phyloP scores from a whole-genome alignment of 75 land plant genomes.

The Picea glauca region DNA sequence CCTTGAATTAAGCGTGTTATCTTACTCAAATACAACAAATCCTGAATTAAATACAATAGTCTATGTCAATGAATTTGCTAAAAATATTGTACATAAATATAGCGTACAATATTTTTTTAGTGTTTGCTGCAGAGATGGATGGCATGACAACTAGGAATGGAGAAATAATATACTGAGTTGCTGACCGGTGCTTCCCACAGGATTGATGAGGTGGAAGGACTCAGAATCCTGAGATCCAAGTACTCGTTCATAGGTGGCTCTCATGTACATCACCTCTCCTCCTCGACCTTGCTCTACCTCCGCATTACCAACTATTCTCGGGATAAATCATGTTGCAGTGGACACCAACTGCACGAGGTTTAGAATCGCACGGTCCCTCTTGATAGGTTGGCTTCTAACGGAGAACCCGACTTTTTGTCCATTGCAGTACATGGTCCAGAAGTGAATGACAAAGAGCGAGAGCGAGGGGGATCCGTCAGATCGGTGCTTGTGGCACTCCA shows the following conservation, averaged over 20 bases:
- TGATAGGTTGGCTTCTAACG: conserved; percentile 16
- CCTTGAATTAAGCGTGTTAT: no score
- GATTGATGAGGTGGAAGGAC: conserved; percentile 59
- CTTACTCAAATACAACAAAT: no score
- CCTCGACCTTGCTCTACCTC: conserved; percentile 5
- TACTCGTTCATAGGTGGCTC: conserved; percentile 44
- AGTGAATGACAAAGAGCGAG: conserved; percentile 35
- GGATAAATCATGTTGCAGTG: conserved; percentile 50
- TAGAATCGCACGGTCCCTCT: conserved; percentile 21
- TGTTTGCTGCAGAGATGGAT: no score
- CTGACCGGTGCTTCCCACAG: conserved; percentile 44
- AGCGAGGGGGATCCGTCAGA: conserved; percentile 8
- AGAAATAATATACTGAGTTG: conserved; percentile 61
- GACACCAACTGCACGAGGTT: conserved; percentile 42
- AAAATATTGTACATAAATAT: no score
- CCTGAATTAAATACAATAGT: no score
- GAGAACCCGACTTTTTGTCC: conserved; percentile 64
- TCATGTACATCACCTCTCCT: conserved; percentile 42
- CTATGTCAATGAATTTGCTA: no score
- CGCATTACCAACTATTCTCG: neutral
- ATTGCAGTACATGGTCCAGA: conserved; percentile 65
- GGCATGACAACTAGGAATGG: conserved; percentile 9
- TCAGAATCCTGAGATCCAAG: conserved; percentile 45
- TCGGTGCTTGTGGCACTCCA: conserved; percentile 33
- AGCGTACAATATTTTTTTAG: no score